These are phyloP conservation scores for Pyrenula aspistea DNA, from an alignment of 495 filamentous ascomycete genomes.

Conservation along the genomic window DNA sequence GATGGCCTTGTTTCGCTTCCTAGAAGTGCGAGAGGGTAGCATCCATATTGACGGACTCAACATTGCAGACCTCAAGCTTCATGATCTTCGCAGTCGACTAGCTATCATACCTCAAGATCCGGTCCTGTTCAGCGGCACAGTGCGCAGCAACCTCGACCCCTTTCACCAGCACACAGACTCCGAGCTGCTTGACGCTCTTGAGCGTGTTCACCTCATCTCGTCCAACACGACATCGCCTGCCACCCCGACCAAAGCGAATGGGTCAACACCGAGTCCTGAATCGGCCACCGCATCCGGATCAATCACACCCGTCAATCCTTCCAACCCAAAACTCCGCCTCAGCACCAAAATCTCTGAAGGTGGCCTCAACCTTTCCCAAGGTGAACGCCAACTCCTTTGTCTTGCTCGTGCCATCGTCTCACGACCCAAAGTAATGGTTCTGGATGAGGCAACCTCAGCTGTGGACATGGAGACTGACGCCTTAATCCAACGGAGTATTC, in stretches of 20 bases:
- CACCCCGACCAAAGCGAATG: constrained; percentile 12
- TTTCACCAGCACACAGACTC: constrained; percentile 60
- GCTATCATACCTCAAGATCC: constrained; percentile 84
- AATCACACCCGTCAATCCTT: constrained; percentile 7
- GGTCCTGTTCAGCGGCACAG: constrained; percentile 75
- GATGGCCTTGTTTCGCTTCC: constrained; percentile 71
- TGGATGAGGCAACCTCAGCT: constrained; percentile 83
- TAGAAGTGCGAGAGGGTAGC: constrained; percentile 57
- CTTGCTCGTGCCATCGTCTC: constrained; percentile 77
- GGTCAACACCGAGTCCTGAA: constrained; percentile 8
- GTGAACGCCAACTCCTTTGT: constrained; percentile 80
- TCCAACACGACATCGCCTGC: constrained; percentile 18
- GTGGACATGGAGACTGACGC: constrained; percentile 81
- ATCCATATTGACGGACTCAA: constrained; percentile 70
- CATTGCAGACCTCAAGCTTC: constrained; percentile 60
- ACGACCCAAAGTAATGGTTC: constrained; percentile 70
- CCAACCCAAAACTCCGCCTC: constrained; percentile 51
- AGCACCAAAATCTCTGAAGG: constrained; percentile 57
- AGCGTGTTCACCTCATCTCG: constrained; percentile 62
- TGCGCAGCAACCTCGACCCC: constrained; percentile 73
- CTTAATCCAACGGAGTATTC: constrained; percentile 71
- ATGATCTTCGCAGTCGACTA: constrained; percentile 59
- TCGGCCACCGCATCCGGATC: constrained; percentile 15
- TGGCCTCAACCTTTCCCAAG: constrained; percentile 74
- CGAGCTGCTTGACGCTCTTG: constrained; percentile 62